Base-by-base conservation (phyloP, 2,329 filamentous ascomycete genomes). In the Aspergillus aculeatus region DNA sequence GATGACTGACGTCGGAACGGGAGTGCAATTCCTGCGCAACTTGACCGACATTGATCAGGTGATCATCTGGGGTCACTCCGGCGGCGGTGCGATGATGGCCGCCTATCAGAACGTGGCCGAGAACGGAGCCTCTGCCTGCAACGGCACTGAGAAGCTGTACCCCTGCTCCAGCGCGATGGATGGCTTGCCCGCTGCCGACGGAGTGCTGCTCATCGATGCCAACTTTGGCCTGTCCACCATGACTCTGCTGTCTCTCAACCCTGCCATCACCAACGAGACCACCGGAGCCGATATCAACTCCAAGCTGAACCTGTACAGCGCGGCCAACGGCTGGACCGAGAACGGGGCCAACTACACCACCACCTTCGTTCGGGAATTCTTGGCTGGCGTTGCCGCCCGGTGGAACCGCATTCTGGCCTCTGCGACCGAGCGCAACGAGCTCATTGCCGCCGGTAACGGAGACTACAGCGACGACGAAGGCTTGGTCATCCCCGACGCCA, bases 41-140 rank as follows among this genome's bases (percentile, higher is more conserved):
- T 12, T 52, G 32, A 52, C 31, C 32, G 50, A 52, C 10, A 52
- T 52, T 5, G 50, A 52, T 21, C 32, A 52, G 21, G 32, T 52
- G 10, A 35, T 52, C 31, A 52, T 52, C 32, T 52, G 32, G 6
- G 50, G 50, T 16, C 50, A 52, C 50, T 38, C 31, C 29, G 50
- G 50, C 23, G 50, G 50, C 9, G 50, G 50, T 6, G 50, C 50
- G 26, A 52, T 52, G 50, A 52, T 52, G 50, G n/a, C 50, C 7
- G 50, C 50, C 2, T 52, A 52, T 19, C 50, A 52, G 19, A 52
- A 52, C 32, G 38, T 52, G 6, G 50, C 50, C 1, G 50, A 52
- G 50, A 52, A 52, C 19, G 50, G 50, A 11, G 50, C 38, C 50
- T 38, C 21, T 35, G 50, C 50, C 21, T 52, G 50, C 32, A 52